A percentile compares a stretch with the other conserved stretches of the same genome.
Evolutionary conservation across 2,329 filamentous ascomycete species (phyloP).

Genomic region (Escovopsis weberi): DNA sequence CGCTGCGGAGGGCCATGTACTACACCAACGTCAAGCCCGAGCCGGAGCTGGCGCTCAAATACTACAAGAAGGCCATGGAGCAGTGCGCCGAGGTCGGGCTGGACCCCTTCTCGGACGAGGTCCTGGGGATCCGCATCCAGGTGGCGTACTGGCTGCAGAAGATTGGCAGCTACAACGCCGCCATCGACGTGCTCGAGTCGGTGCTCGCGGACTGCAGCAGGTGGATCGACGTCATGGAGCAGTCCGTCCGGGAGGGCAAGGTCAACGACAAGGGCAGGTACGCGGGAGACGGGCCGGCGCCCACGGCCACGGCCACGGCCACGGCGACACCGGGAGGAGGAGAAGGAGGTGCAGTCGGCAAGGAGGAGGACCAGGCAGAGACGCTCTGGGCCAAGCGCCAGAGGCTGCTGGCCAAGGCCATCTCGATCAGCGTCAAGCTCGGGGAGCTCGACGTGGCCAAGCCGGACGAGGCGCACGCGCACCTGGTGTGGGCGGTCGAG

Average conservation of each 20-base stretch:
- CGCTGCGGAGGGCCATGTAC: conserved; percentile 72
- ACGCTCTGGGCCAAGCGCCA: conserved; percentile 44
- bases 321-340: neutral
- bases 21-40: conserved; percentile 68
- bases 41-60: conserved; percentile 62
- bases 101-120: conserved; percentile 82
- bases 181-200: conserved; percentile 66
- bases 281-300: conserved; percentile 3
- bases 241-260: conserved; percentile 31
- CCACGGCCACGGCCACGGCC: conserved; percentile 1
- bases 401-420: conserved; percentile 55
- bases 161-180: conserved; percentile 51
- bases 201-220: conserved; percentile 52
- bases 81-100: conserved; percentile 59
- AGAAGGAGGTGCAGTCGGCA: conserved; percentile 1
- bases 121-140: conserved; percentile 78
- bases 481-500: conserved; percentile 71
- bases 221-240: conserved; percentile 43
- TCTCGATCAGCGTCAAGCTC: conserved; percentile 69
- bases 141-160: conserved; percentile 69
- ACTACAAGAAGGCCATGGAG: conserved; percentile 67
- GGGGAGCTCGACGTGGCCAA: conserved; percentile 73
- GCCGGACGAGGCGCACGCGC: conserved; percentile 53
- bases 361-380: conserved; percentile 20
- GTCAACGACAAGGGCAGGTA: conserved; percentile 25